Percentiles rank a stretch among this genome's conserved stretches.
phyloP scores from a whole-genome alignment of 148 eudicot species.

The Amaranthus palmeri region DNA sequence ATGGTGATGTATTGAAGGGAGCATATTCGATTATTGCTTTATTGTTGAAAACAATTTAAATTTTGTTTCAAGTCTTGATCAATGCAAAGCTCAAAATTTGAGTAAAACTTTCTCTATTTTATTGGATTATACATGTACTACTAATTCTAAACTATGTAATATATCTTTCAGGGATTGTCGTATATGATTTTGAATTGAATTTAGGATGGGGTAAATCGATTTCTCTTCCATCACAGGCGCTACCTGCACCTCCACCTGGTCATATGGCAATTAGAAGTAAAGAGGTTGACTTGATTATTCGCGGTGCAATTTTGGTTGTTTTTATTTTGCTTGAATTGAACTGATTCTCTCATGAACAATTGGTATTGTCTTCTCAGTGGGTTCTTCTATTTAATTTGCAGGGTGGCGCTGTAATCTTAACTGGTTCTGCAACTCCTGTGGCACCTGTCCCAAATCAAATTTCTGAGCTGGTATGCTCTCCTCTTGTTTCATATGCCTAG shows the following conservation, averaged over 20 bases:
- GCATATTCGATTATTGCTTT: too few species aligned
- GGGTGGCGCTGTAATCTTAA: conserved; percentile 88
- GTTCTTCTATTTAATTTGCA: conserved; percentile 30
- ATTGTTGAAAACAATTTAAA: too few species aligned
- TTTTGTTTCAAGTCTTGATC: too few species aligned
- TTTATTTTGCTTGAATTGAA: not conserved
- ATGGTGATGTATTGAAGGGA: too few species aligned
- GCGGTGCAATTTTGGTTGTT: not conserved
- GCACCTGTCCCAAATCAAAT: conserved; percentile 81
- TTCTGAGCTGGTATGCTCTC: conserved; percentile 72
- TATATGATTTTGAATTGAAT: conserved; percentile 93
- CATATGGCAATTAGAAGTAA: conserved; percentile 99
- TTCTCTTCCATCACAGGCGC: conserved; percentile 94
- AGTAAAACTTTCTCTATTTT: too few species aligned
- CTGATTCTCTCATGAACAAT: not conserved
- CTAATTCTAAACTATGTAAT: too few species aligned
- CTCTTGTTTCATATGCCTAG: not conserved
- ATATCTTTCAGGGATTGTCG: conserved; percentile 66
- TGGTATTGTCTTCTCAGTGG: conserved; percentile 6
- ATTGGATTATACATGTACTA: too few species aligned
- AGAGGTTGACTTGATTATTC: conserved; percentile 55
- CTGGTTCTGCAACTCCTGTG: conserved; percentile 95
- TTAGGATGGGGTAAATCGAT: conserved; percentile 99
- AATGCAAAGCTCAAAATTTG: too few species aligned
- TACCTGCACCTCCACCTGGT: conserved; percentile 99